Base-by-base conservation (phyloP, 2,329 filamentous ascomycete genomes). In the Aspergillus nomiae region DNA sequence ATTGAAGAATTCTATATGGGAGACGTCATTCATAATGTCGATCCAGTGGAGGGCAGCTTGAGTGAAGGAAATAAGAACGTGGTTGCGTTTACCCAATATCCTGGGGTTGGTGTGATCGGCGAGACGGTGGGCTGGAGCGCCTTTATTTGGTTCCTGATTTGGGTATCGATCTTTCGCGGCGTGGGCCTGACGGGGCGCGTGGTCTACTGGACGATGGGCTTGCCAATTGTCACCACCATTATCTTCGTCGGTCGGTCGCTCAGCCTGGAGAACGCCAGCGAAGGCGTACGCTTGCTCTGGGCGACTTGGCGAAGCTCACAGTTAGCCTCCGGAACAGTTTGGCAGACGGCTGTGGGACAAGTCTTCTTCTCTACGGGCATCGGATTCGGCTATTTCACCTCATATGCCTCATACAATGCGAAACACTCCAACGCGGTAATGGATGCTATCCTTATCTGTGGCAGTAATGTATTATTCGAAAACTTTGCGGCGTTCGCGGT, bases 141-240 rank as follows among this genome's bases (percentile, higher is more conserved):
- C 21, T 87, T 88, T 67, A 83, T 85, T 62, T 86, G 85, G 84
- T 85, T 88, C 69, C 72, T 87, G 1, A 82, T 87, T 67, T 87
- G 85, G 84, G 67, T 87, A 46, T 86, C 83, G 66, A 86, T 88
- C 67, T 86, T 87, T 73, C 82, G 84, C 41, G 83, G 86, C 8
- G 84, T 87, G 24, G 84, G 85, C 0, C 71, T 86, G 63, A 87
- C 85, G 2, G 85, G 85, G 2, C 81, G 85, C 7, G 86, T 86
- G 11, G 85, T 87, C 6, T 87, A 87, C 74, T 86, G 85, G 72
- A 87, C 85, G n/a, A 87, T 87, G 85, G 85, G 84, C 1, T 71
- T 87, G 6, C 85, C 86, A 0, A 86, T 87, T 56, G 76, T 85
- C 62, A 83, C 84, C 16, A 86, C 83, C 2, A 80, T 87, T 64